Conservation (phyloP, 768 basidiomycete species). For the Coprinopsis cinerea region DNA sequence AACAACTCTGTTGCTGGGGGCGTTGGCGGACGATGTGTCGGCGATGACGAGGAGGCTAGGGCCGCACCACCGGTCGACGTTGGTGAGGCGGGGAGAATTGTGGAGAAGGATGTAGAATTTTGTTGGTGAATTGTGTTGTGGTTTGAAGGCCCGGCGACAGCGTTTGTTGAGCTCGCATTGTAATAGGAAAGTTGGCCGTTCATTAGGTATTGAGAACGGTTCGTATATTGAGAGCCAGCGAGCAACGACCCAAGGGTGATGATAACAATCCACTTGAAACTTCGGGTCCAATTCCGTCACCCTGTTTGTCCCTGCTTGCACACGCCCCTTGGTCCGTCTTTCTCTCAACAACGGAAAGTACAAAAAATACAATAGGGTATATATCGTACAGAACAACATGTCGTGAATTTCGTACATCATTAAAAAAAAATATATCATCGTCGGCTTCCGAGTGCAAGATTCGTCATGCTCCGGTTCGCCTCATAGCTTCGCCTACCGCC, state of each 20-base stretch:
- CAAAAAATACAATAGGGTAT: not conserved
- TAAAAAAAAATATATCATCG: conserved; percentile 19
- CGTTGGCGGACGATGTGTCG: conserved; percentile 23
- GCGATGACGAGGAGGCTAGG: conserved; percentile 19
- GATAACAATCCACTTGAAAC: conserved; percentile 11
- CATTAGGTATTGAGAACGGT: conserved; percentile 30
- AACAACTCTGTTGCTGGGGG: conserved; percentile 28
- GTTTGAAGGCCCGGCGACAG: conserved; percentile 62
- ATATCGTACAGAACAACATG: not conserved
- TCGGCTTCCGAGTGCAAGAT: conserved; percentile 34
- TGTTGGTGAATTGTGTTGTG: conserved; percentile 18
- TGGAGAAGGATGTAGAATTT: too few species aligned
- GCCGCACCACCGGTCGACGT: conserved; percentile 4
- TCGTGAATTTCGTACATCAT: not conserved
- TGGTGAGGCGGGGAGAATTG: too few species aligned
- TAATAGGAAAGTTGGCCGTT: conserved; percentile 28
- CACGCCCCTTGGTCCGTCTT: not conserved
- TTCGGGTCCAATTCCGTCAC: conserved; percentile 7
- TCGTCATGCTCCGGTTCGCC: conserved; percentile 47
- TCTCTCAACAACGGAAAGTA: not conserved
- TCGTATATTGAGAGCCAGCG: conserved; percentile 11
- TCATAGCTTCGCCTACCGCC: conserved; percentile 33
- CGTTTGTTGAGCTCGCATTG: conserved; percentile 27
- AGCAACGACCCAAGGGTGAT: conserved; percentile 15
- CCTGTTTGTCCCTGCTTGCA: conserved; percentile 10